Percentiles rank a stretch among this genome's conserved stretches.
Conservation (phyloP, 2,329 filamentous ascomycete genomes). For the Cercospora nicotianae region DNA sequence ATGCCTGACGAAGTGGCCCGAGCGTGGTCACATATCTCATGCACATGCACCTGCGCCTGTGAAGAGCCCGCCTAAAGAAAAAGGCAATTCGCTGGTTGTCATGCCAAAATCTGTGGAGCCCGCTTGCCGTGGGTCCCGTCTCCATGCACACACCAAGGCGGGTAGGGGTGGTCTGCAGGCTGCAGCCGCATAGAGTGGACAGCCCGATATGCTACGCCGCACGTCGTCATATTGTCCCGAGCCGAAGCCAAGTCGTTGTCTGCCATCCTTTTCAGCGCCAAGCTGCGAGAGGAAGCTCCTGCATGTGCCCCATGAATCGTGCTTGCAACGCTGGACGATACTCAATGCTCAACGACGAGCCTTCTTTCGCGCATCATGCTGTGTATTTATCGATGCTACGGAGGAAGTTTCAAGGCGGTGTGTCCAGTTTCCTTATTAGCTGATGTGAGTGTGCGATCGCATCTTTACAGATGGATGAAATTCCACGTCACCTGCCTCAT, state of each 20-base stretch:
- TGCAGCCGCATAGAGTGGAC: not conserved
- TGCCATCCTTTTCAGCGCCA: not conserved
- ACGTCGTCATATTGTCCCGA: not conserved
- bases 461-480: not conserved
- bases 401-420: not conserved
- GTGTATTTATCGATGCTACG: not conserved
- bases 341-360: not conserved
- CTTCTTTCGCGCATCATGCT: not conserved
- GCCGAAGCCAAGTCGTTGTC: not conserved
- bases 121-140: not conserved
- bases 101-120: not conserved
- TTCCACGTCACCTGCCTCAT: not conserved
- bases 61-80: not conserved
- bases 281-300: not conserved
- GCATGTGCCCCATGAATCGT: not conserved
- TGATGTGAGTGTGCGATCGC: not conserved
- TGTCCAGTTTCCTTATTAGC: not conserved
- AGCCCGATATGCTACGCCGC: not conserved
- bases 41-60: not conserved
- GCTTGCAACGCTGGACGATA: not conserved
- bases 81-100: not conserved
- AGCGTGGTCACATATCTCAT: not conserved
- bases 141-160: not conserved
- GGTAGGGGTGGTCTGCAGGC: not conserved
- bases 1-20: not conserved